Evolutionary conservation across 2,329 filamentous ascomycete species (phyloP), one percentile per base, ranked within the genome.

Genomic region (Alternaria tenuissima): DNA sequence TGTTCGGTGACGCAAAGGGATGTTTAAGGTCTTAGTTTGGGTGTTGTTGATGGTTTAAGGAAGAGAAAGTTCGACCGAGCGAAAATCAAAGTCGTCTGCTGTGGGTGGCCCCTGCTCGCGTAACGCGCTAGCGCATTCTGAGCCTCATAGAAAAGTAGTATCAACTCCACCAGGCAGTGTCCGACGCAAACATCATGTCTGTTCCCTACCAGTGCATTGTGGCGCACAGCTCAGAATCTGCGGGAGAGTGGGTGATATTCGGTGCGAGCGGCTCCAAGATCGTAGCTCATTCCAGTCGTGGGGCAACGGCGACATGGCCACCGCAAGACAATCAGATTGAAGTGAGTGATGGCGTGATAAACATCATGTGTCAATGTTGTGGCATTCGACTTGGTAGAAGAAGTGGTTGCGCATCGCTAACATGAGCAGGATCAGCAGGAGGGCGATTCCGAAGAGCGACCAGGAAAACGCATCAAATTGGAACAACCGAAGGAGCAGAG

Each of bases 1-100:
- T 93, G 92, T 96, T 96, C 85, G 87, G 62, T 74, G 79, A 93
- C 92, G 95, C 95, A 92, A 91, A 88, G 96, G 93, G 93, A 92
- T 96, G 83, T 97, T 97, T 97, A 94, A 97, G 94, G 93, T 90
- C 77, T 82, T 89, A 86, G 85, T 69, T 64, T 71, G 65, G 67
- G 68, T 66, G 57, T 62, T 72, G 63, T 71, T 69, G 65, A 62
- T 71, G 63, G 64, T 60, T 62, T 58, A 54, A 47, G 43, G 20
- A 49, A 41, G 55, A 57, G 52, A 51, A 59, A 60, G 59, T 60
- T 66, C 55, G 63, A 44, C 46, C 57, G 28, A 54, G 48, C 54
- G 41, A 70, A 74, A 72, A 68, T 73, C 70, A 65, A 67, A 46
- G 59, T 66, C 48, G 59, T 59, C 47, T 39, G 67, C 59, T 68